Base-by-base conservation (phyloP, 140 eudicot species). In the Erigeron philadelphicus region DNA sequence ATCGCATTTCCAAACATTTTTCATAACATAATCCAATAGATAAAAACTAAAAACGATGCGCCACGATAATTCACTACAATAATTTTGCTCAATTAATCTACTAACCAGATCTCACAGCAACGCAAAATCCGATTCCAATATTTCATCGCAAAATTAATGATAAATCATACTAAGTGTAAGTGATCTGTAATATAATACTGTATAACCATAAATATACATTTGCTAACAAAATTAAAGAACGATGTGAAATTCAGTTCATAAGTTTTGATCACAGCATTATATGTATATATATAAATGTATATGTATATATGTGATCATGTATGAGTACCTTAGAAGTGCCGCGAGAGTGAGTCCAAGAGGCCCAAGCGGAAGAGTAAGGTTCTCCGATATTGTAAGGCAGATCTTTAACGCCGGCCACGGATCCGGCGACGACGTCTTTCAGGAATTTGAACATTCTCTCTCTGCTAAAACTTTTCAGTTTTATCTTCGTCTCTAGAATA, bases 281-380 rank as follows among this genome's bases (percentile, higher is more conserved):
- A 31, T 31, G 38, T 31, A 31, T 31, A 5, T 31, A 31, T 31
- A 31, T 1, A 31, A 3, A 1, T 31, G 38, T 31, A 31, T 31
- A 31, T 31, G 4, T 2, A 31, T 31, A 31, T 31, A 43, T 17
- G 15, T 69, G 41, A 5, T 10, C 19, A 31, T 4, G 38, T 8
- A 15, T 5, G 81, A 84, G 68, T 67, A 85, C 96, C 84, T 88
- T 91, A 72, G 95, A 85, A 58, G 95, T 84, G 86, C 95, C 97
- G 47, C 88, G 95, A n/a, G 73, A 81, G 82, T 91, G 97, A 75
- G 79, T 76, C 97, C 95, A 91, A n/a, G 95, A 91, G 61, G 91
- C 97, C 97, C 95, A 91, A 59, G 97, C 87, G 61, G 91, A 86
- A 50, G 96, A 91, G 75, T 91, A 91, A 67, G 97, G 97, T 71